Evolutionary conservation across 495 filamentous ascomycete genomes (phyloP), one percentile per base, ranked within the genome.

Genomic region (Penicillium soppii): DNA sequence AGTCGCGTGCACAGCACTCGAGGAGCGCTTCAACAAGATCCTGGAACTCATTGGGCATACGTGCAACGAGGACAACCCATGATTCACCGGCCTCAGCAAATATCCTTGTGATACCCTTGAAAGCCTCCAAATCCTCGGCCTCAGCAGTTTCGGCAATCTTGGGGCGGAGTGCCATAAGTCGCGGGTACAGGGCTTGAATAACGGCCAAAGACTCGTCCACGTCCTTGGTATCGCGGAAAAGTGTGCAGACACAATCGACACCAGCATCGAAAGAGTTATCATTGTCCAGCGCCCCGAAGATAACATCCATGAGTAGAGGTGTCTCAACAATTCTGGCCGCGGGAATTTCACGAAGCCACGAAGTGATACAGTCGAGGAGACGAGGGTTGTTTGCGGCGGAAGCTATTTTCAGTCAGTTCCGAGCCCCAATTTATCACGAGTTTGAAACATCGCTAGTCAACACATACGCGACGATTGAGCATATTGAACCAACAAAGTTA

Each of bases 1-100:
- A 83, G 66, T 99, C 94, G 54, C 84, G 77, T 19, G 87, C 86
- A 53, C 87, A 89, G 66, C 91, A 96, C 69, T 99, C 92, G 22
- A 97, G 79, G 26, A 97, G 82, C 7, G 87, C 83, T 61, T 96
- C 90, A 7, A 97, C 94, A 2, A 99, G 75, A n/a, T 81, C 83
- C 5, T 87, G 82, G 71, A 97, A 97, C 33, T 91, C 80, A 17
- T 68, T 67, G 2, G 94, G 91, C 56, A 92, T 74, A 41, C 92
- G 83, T 17, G 91, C 92, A 57, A 97, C 88, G 26, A 95, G 75
- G 38, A 97, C 81, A 0, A 90, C 88, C 94, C 94, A 99, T 7
- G 91, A 84, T 62, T 95, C 90, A 53, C 94, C 94, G 20, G 95
- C 91, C 62, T 97, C 92, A 1, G 94, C 84, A 60, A 97, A 96